Percentiles rank a stretch among this genome's conserved stretches.
Conservation (phyloP, 805 yeast genomes). For the Candida sphagnicola region DNA sequence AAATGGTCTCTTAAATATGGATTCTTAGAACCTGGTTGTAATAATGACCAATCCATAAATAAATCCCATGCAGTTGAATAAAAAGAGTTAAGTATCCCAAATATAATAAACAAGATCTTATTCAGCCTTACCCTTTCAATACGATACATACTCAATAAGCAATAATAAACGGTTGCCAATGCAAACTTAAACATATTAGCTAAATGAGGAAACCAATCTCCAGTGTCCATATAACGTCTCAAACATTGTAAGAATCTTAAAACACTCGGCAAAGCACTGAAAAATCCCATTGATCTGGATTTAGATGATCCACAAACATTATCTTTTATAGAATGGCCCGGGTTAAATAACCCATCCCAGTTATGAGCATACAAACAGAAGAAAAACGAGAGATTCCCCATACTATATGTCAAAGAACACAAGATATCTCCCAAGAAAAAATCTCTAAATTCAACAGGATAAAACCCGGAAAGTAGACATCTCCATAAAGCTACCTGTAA, state of each 20-base stretch:
- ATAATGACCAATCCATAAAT: slow-evolving; percentile 92
- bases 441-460: slow-evolving; percentile 93
- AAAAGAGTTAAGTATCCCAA: slow-evolving; percentile 72
- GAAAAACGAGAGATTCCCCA: slow-evolving; percentile 81
- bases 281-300: slow-evolving; percentile 77
- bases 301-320: slow-evolving; percentile 68
- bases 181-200: slow-evolving; percentile 82
- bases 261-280: slow-evolving; percentile 78
- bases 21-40: slow-evolving; percentile 60
- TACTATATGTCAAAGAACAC: slow-evolving; percentile 82
- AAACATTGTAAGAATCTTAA: slow-evolving; percentile 91
- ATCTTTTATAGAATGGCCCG: slow-evolving; percentile 28
- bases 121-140: slow-evolving; percentile 42
- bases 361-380: slow-evolving; percentile 75
- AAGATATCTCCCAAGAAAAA: slow-evolving; percentile 90
- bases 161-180: slow-evolving; percentile 63
- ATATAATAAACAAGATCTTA: slow-evolving; percentile 60
- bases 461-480: slow-evolving; percentile 74
- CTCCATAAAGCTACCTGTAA: slow-evolving; percentile 67
- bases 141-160: slow-evolving; percentile 73
- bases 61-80: slow-evolving; percentile 82
- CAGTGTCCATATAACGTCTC: slow-evolving; percentile 88
- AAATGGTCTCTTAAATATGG: slow-evolving; percentile 66
- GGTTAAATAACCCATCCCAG: slow-evolving; percentile 53
- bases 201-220: slow-evolving; percentile 94